Conservation (phyloP, 1,284 basidiomycete genomes). For the Trichosporon sp. region DNA sequence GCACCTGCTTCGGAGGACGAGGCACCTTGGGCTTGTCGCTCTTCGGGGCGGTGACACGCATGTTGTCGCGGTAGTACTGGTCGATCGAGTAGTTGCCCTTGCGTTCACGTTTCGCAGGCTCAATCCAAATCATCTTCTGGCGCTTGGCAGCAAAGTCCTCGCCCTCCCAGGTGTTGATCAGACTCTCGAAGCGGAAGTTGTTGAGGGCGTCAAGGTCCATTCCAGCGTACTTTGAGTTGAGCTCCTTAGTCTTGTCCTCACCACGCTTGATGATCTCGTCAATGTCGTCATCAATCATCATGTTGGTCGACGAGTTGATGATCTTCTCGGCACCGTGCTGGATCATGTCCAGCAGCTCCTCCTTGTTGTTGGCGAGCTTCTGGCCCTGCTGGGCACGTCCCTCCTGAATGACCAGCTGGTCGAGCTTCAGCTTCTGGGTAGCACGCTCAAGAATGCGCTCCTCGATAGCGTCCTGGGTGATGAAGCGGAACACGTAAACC, state of each 20-base stretch:
- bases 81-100: constrained; percentile 95
- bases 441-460: constrained; percentile 96
- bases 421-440: constrained; percentile 90
- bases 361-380: constrained; percentile 74
- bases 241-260: constrained; percentile 81
- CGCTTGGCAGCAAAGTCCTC: constrained; percentile 76
- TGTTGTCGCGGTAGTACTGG: constrained; percentile 87
- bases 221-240: constrained; percentile 88
- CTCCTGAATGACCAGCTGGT: constrained; percentile 97
- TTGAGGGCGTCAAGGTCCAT: constrained; percentile 92
- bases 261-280: constrained; percentile 89
- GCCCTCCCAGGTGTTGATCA: constrained; percentile 90
- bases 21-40: constrained; percentile 80
- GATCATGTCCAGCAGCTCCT: constrained; percentile 97
- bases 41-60: constrained; percentile 65
- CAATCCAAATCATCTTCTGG: constrained; percentile 69
- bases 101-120: constrained; percentile 90
- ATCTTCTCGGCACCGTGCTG: constrained; percentile 97
- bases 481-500: constrained; percentile 96
- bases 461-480: constrained; percentile 93
- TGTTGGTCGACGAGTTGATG: constrained; percentile 65
- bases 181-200: constrained; percentile 90
- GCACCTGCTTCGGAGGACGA: constrained; percentile 81
- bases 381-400: constrained; percentile 60
- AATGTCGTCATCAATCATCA: constrained; percentile 85